Evolutionary conservation across 2,329 filamentous ascomycete species (phyloP).

Genomic region (Cladosporium sp.): DNA sequence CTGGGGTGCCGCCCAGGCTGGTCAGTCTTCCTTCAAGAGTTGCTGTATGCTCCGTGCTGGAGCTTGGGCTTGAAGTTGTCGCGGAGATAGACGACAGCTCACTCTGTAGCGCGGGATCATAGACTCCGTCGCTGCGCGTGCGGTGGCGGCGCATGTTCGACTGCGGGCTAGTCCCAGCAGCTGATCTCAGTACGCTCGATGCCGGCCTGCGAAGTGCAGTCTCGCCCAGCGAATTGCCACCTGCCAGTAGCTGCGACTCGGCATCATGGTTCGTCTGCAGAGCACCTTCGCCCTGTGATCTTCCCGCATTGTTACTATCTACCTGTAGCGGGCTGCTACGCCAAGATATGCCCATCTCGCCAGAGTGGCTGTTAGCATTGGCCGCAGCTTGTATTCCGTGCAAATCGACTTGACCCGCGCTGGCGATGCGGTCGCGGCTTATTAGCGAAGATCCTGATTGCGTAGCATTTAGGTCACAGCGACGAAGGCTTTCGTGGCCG

Average conservation of each 20-base stretch:
- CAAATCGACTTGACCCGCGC: constrained; percentile 21
- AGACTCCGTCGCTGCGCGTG: constrained; percentile 6
- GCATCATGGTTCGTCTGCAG: neutral
- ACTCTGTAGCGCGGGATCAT: constrained; percentile 13
- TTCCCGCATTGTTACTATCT: neutral
- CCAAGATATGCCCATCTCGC: constrained; percentile 16
- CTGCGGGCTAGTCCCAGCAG: neutral
- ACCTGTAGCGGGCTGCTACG: constrained; percentile 7
- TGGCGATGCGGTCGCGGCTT: neutral
- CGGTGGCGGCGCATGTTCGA: constrained; percentile 6
- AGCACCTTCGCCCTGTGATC: neutral
- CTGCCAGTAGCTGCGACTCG: neutral
- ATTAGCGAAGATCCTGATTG: neutral
- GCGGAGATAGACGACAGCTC: constrained; percentile 31
- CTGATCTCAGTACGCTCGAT: neutral
- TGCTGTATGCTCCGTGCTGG: constrained; percentile 12
- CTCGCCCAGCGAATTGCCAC: neutral
- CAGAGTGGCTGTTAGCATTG: constrained; percentile 6
- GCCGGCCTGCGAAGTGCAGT: constrained; percentile 1
- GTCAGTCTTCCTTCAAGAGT: constrained; percentile 16
- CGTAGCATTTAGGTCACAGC: neutral
- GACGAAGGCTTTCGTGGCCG: neutral
- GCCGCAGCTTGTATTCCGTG: neutral
- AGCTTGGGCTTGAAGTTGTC: constrained; percentile 21
- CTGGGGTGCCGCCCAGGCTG: neutral